Evolutionary conservation across 805 yeast genomes (phyloP), one percentile per base, ranked within the genome.

Genomic region (Nakazawaea wickerhamii): DNA sequence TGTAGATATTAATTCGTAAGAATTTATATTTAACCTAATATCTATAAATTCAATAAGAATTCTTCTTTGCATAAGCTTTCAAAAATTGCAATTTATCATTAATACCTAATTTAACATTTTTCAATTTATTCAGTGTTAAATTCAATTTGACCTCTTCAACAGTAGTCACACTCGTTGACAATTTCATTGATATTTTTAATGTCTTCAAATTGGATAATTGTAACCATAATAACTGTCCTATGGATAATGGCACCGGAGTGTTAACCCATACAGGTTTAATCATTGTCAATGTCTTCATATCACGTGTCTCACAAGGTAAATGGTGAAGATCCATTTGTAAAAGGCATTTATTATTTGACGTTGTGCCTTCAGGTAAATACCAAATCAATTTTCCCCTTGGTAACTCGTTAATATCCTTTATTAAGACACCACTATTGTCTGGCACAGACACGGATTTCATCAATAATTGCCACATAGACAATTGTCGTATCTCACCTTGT

Each of bases 321-420:
- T 55, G 0, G 89, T 28, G 14, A 10, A 28, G 15, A 28, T 13
- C 14, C 31, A 28, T 28, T 15, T 13, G 31, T 28, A 28, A 28
- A n/a, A 28, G 31, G n/a, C 31, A 79, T 48, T 80, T 79, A 39
- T 95, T 93, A 56, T 90, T 91, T 0, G 95, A 78, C 0, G 95
- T 71, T 0, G 95, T 85, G 0, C 95, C 95, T 55, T 89, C 97
- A 3, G 81, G 69, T 45, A 88, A 77, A 18, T 84, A 50, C 40
- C 72, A 80, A 4, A 78, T 68, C 0, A 68, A 63, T 32, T 72
- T 70, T n/a, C 68, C 65, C 11, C 17, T 20, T 13, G 36, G 27
- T 20, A 33, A 20, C 14, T 4, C 17, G 8, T 19, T 8, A 9
- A 36, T 30, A 20, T 33, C 38, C 15, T 36, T 25, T 7, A 33